These are phyloP conservation scores for Cystobasidium pallidum DNA, from an alignment of 1,284 basidiomycete species.

Conservation along the genomic window DNA sequence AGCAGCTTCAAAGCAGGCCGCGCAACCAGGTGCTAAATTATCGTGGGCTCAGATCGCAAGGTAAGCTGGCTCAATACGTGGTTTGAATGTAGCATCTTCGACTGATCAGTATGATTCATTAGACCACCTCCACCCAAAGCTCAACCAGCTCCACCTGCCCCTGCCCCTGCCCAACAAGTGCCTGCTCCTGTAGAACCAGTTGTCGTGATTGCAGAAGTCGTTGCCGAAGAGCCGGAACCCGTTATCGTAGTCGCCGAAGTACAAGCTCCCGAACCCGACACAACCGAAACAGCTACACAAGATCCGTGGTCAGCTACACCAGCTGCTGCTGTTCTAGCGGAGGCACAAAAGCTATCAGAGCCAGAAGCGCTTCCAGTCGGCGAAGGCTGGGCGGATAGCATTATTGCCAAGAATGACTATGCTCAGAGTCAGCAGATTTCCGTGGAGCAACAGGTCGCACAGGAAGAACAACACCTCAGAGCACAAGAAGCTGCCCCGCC, in stretches of 20 bases:
- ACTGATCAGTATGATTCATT: not conserved
- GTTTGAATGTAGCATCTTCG: not conserved
- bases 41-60: slow-evolving; percentile 53
- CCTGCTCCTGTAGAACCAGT: slow-evolving; percentile 19
- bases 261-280: not conserved
- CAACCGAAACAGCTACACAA: slow-evolving; percentile 41
- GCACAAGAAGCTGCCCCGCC: slow-evolving; percentile 39
- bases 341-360: slow-evolving; percentile 20
- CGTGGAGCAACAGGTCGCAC: slow-evolving; percentile 13
- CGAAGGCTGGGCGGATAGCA: slow-evolving; percentile 53
- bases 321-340: slow-evolving; percentile 19
- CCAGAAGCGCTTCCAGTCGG: slow-evolving; percentile 55
- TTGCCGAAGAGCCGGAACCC: slow-evolving; percentile 7
- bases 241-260: slow-evolving; percentile 15
- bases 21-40: slow-evolving; percentile 21
- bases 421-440: slow-evolving; percentile 42
- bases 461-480: slow-evolving; percentile 31
- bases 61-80: slow-evolving; percentile 28
- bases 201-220: slow-evolving; percentile 7
- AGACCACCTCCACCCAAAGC: slow-evolving; percentile 37
- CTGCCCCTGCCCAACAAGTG: slow-evolving; percentile 6
- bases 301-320: slow-evolving; percentile 52
- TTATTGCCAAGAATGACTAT: slow-evolving; percentile 47
- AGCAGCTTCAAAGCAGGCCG: not conserved
- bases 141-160: slow-evolving; percentile 23